Percentiles rank a stretch among this genome's conserved stretches.
Evolutionary conservation across 2,329 filamentous ascomycete species (phyloP).

Genomic region (Tolypocladium tropicale): DNA sequence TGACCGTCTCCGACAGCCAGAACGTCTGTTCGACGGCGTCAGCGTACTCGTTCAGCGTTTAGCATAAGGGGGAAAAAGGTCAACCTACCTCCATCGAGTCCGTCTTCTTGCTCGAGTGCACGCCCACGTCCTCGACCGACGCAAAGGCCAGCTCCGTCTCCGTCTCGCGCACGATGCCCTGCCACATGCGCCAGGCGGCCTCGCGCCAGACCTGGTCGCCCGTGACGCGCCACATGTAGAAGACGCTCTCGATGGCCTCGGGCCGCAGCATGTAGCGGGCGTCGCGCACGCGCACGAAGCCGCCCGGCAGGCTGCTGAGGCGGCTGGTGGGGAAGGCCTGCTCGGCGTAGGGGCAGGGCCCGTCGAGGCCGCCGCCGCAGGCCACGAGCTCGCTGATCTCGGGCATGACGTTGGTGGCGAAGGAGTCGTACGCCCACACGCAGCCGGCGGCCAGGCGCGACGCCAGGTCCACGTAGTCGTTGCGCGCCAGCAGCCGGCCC

Average conservation of each 20-base stretch:
- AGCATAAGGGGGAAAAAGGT: background rate
- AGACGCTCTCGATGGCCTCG: constrained; percentile 42
- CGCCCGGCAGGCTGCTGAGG: constrained; percentile 28
- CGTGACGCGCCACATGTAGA: constrained; percentile 40
- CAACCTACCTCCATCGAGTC: constrained; percentile 53
- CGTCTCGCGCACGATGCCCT: constrained; percentile 29
- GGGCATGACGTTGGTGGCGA: constrained; percentile 43
- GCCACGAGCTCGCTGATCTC: constrained; percentile 32
- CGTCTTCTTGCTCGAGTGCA: constrained; percentile 19
- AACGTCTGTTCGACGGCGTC: constrained; percentile 50
- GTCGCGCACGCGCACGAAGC: constrained; percentile 45
- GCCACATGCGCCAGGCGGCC: constrained; percentile 38
- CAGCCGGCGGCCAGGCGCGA: constrained; percentile 40
- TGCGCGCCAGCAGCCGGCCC: constrained; percentile 45
- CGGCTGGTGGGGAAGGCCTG: constrained; percentile 7
- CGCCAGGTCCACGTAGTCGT: constrained; percentile 36
- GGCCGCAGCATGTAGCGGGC: constrained; percentile 33
- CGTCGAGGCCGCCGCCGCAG: constrained; percentile 20
- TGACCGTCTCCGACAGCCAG: constrained; percentile 68
- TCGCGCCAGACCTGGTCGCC: constrained; percentile 33
- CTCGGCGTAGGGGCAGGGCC: constrained; percentile 24
- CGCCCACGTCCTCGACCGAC: constrained; percentile 25
- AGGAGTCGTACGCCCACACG: constrained; percentile 41
- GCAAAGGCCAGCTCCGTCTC: constrained; percentile 34
- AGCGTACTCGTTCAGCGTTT: too few relatives aligned